Evolutionary conservation across 2,329 filamentous ascomycete species (phyloP), one percentile per base, ranked within the genome.

Genomic region (Thermomyces lanuginosus): DNA sequence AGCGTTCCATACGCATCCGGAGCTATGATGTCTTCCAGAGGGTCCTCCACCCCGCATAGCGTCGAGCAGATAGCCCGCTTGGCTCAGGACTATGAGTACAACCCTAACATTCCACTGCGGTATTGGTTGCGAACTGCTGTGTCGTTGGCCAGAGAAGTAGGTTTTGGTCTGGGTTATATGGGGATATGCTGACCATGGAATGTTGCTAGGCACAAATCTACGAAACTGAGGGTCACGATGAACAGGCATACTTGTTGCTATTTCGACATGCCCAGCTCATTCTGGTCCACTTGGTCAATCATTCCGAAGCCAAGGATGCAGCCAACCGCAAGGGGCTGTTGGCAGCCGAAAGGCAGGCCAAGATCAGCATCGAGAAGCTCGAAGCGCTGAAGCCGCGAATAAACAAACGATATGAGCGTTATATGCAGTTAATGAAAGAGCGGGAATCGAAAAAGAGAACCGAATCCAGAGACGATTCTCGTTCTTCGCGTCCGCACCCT

Each of bases 161-260:
- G 63, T 49, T n/a, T 13, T n/a, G 4, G 13, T 21, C 17, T 14
- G 8, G 24, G 8, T 18, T n/a, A 10, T 26, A 8, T 29, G 10
- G 7, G 5, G 10, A 8, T 6, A 8, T 5, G 17, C 12, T 28
- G 10, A 11, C 10, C 5, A 10, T 27, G 25, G 12, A 33, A 13
- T 9, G 25, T 16, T 14, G 9, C 8, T 44, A 93, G 80, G 84
- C 82, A 11, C 65, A 71, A 27, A 81, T 86, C 41, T 92, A 92
- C 47, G 67, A 89, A 43, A 67, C 69, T 21, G 86, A 95, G 52
- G 76, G 76, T 43, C 84, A 93, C 53, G 72, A 82, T 37, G 72
- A 83, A 41, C 77, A 89, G 45, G 80, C 86, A 4, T 98, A 92
- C 51, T 67, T 93, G 29, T 72, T 95, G 32, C 69, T 92, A n/a